These are phyloP conservation scores for Barnettozyma vustinii DNA, from an alignment of 805 yeast species.

Conservation along the genomic window DNA sequence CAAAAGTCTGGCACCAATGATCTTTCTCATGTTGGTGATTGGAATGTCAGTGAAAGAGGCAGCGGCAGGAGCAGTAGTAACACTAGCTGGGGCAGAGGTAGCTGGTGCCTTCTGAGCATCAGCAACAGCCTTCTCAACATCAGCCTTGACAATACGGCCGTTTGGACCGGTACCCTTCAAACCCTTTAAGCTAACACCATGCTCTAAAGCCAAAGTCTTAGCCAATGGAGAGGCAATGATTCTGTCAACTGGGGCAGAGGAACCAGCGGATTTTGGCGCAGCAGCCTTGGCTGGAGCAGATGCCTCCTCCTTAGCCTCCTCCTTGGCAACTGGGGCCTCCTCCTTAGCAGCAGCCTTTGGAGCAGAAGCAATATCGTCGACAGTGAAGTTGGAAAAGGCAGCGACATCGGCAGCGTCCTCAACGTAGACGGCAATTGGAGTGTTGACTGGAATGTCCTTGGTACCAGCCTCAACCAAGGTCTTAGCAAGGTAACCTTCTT, in stretches of 20 bases:
- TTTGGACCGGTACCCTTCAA: constrained; percentile 91
- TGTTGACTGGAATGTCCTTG: constrained; percentile 87
- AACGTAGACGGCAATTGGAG: constrained; percentile 95
- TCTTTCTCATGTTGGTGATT: constrained; percentile 86
- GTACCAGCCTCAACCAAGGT: constrained; percentile 78
- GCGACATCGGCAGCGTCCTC: constrained; percentile 79
- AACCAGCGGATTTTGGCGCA: constrained; percentile 17
- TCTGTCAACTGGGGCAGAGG: constrained; percentile 48
- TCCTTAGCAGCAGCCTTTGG: constrained; percentile 24
- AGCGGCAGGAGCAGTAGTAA: constrained; percentile 45
- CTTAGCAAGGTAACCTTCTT: constrained; percentile 90
- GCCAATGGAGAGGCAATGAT: constrained; percentile 95
- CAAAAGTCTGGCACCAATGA: constrained; percentile 83
- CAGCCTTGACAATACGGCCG: constrained; percentile 90
- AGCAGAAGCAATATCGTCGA: constrained; percentile 52
- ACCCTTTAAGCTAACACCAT: constrained; percentile 81
- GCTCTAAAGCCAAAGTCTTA: constrained; percentile 85
- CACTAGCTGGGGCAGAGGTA: constrained; percentile 37
- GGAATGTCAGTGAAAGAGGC: constrained; percentile 71
- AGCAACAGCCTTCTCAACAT: constrained; percentile 70
- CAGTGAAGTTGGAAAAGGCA: constrained; percentile 85
- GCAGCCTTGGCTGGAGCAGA: constrained; percentile 22
- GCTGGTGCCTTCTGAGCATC: constrained; percentile 34
- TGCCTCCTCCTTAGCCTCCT: background rate
- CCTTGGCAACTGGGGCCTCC: constrained; percentile 15